Conservation (phyloP, 2,329 filamentous ascomycete genomes). For the Chrysoporthe puriensis region DNA sequence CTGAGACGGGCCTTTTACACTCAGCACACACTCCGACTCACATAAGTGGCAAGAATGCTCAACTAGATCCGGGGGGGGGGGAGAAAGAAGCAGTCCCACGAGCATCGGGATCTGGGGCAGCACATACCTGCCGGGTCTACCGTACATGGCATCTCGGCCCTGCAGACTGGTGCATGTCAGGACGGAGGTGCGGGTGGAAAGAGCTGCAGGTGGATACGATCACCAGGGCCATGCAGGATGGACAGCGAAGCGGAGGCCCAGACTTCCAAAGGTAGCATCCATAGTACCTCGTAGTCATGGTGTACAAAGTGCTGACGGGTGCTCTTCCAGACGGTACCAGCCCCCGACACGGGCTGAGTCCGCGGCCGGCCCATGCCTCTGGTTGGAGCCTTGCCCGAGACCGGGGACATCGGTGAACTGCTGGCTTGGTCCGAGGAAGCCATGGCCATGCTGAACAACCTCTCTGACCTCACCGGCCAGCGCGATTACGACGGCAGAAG, state of each 20-base stretch:
- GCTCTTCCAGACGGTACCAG: conserved; percentile 4
- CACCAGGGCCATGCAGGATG: conserved; percentile 19
- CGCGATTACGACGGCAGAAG: neutral
- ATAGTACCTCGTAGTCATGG: neutral
- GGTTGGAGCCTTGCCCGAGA: conserved; percentile 7
- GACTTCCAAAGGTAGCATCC: neutral
- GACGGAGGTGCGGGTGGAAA: neutral
- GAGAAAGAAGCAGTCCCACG: conserved; percentile 6
- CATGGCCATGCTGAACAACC: neutral
- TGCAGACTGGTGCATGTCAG: conserved; percentile 21
- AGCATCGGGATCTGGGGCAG: conserved; percentile 8
- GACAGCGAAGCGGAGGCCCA: conserved; percentile 18
- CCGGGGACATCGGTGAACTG: neutral
- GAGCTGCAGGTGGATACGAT: conserved; percentile 19
- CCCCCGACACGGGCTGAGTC: conserved; percentile 6
- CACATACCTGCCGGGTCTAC: neutral
- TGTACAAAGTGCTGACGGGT: conserved; percentile 20
- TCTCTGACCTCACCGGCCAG: neutral
- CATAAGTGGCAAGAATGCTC: neutral
- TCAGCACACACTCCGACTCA: conserved; percentile 1
- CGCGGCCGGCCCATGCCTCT: conserved; percentile 16
- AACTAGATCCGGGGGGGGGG: neutral
- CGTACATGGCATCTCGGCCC: conserved; percentile 17
- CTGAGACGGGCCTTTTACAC: neutral
- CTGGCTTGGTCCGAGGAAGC: neutral